Evolutionary conservation across 768 basidiomycete species (phyloP), one percentile per base, ranked within the genome.

Genomic region (Ramaria sp.): DNA sequence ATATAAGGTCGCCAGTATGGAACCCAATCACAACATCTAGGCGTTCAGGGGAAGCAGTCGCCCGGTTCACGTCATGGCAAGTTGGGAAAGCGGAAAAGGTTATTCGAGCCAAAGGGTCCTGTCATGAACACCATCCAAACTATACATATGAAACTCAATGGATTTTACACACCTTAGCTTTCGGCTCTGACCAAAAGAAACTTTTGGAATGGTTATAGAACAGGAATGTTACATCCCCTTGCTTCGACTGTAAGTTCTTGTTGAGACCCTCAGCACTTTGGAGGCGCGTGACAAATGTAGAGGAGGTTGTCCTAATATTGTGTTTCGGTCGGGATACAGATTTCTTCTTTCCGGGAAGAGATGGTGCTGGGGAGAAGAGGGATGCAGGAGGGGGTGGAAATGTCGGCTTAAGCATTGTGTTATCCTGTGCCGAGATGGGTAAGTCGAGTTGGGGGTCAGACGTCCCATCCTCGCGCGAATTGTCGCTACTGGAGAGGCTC

Each of bases 1-100:
- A 98, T 48, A 98, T 70, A 36, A 99, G 72, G 70, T 99, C 96
- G n/a, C 96, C 96, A 0, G 93, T 88, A 58, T 73, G 77, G 65
- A 96, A 97, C 5, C 95, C 96, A 61, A 97, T 85, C 56, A 97
- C 78, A 5, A 96, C 74, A 62, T 97, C 94, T 32, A 97, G 69
- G 42, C 82, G 79, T 39, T 91, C 84, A 10, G 84, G 70, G 3
- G 82, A 83, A 6, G 88, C 81, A 1, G 94, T 96, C 1, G 78
- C 67, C 5, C 73, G 66, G 60, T 96, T 95, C 28, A 95, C 82
- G 62, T 91, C 85, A 65, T 95, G 90, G 64, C 92, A 94, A 1
- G 94, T 96, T 4, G 91, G 92, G 61, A 85, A 78, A 13, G 84
- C 80, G 44, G 87, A 82, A 69, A 97, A 97, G 18, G 83, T 83